phyloP scores from a whole-genome alignment of 768 basidiomycete species.

The Rubroboletus satanas region DNA sequence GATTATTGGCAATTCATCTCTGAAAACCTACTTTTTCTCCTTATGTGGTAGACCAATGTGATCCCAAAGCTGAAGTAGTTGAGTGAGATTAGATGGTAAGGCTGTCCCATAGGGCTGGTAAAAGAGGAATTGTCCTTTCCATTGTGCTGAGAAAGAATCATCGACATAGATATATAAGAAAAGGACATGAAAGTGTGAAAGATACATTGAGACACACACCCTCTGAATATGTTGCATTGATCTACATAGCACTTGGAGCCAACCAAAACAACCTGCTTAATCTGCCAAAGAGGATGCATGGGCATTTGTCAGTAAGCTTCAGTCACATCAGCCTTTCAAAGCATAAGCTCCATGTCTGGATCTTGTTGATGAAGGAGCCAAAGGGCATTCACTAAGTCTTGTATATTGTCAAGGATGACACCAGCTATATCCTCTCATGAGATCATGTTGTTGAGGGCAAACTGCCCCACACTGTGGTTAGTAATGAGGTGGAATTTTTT shows the following conservation, averaged over 20 bases:
- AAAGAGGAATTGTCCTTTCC: rapidly evolving
- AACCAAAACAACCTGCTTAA: slow-evolving; percentile 36
- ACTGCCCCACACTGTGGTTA: slow-evolving; percentile 36
- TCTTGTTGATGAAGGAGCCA: rapidly evolving
- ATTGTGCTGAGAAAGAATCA: slow-evolving; percentile 18
- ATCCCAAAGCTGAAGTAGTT: slow-evolving; percentile 32
- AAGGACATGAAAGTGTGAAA: slow-evolving; percentile 22
- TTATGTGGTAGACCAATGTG: slow-evolving; percentile 29
- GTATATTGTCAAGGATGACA: slow-evolving; percentile 34
- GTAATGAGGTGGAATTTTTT: slow-evolving; percentile 35
- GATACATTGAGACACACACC: slow-evolving; percentile 13
- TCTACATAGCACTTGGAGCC: slow-evolving; percentile 24
- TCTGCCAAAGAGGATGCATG: slow-evolving; percentile 38
- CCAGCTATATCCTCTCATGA: slow-evolving; percentile 15
- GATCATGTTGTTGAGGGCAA: slow-evolving; percentile 34
- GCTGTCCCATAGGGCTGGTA: neutral
- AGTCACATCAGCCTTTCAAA: slow-evolving; percentile 37
- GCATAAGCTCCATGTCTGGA: neutral
- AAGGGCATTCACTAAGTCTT: slow-evolving; percentile 25
- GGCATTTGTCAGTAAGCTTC: slow-evolving; percentile 38
- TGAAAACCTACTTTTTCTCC: slow-evolving; percentile 26
- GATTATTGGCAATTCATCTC: neutral
- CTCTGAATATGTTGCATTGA: slow-evolving; percentile 24
- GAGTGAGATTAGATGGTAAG: neutral
- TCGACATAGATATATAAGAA: slow-evolving; percentile 28